Percentiles rank a stretch among this genome's conserved stretches.
phyloP scores from a whole-genome alignment of 2,329 filamentous ascomycete genomes.

The Penicillium sp. region DNA sequence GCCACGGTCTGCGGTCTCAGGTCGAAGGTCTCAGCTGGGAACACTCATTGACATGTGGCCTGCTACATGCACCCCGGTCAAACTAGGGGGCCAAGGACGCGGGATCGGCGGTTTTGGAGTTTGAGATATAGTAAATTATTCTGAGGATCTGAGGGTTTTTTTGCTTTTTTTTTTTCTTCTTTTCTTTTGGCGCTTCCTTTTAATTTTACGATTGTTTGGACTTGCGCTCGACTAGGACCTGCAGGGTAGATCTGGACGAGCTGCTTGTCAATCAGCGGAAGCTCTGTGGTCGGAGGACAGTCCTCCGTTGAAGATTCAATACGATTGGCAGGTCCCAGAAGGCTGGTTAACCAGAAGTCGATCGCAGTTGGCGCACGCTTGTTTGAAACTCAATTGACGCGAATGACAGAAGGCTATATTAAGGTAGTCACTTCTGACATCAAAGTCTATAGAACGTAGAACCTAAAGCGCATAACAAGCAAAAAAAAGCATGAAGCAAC shows the following conservation, averaged over 20 bases:
- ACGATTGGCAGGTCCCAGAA: constrained; percentile 27
- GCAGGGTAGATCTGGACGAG: not conserved
- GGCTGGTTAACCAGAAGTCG: constrained; percentile 31
- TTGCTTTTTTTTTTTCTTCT: not conserved
- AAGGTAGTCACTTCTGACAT: not conserved
- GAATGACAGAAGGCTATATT: constrained; percentile 19
- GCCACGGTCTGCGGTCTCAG: not conserved
- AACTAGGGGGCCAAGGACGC: constrained; percentile 1
- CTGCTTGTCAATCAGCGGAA: not conserved
- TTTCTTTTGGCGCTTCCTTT: not conserved
- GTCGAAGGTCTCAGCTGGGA: not conserved
- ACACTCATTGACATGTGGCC: constrained; percentile 5
- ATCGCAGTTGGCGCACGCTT: constrained; percentile 35
- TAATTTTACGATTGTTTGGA: not conserved
- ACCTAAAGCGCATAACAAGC: no score
- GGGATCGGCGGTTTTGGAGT: constrained; percentile 8
- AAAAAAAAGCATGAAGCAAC: no score
- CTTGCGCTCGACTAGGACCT: not conserved
- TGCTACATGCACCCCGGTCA: constrained; percentile 6
- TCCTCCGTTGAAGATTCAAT: constrained; percentile 17
- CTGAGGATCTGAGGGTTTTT: not conserved
- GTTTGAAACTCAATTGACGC: constrained; percentile 37
- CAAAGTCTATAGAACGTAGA: no score
- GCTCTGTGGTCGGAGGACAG: constrained; percentile 15
- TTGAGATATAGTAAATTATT: constrained; percentile 1